Percentiles rank a stretch among this genome's conserved stretches.
Evolutionary conservation across 805 yeast species (phyloP).

Genomic region (Clavispora phyllophila): DNA sequence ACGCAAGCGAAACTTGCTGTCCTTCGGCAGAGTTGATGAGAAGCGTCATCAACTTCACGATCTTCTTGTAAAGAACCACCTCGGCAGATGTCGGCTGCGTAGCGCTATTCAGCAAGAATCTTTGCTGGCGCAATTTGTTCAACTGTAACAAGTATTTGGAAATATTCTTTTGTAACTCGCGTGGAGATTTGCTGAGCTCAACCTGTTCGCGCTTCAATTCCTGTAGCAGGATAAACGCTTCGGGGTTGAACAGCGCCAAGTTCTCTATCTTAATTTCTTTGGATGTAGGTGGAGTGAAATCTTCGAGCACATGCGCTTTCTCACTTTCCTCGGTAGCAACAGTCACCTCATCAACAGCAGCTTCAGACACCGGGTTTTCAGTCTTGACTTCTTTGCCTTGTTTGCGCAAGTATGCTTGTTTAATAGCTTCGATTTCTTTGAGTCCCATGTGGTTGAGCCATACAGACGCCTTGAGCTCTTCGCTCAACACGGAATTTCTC

Average conservation of each 20-base stretch:
- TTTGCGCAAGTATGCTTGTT: conserved; percentile 6
- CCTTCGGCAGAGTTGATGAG: conserved; percentile 28
- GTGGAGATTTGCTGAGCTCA: conserved; percentile 22
- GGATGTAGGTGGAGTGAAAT: background rate
- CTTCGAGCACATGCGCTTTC: background rate
- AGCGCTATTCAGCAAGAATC: conserved; percentile 27
- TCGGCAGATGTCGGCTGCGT: conserved; percentile 26
- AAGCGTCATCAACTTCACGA: conserved; percentile 26
- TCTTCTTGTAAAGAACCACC: conserved; percentile 24
- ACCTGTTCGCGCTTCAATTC: conserved; percentile 22
- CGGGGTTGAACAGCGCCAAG: conserved; percentile 34
- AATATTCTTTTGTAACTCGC: conserved; percentile 29
- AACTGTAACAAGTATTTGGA: conserved; percentile 28
- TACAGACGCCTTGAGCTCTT: conserved; percentile 25
- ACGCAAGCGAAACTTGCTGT: conserved; percentile 21
- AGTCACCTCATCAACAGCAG: conserved; percentile 4
- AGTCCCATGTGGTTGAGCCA: conserved; percentile 40
- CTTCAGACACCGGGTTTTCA: conserved; percentile 7
- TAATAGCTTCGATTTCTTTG: conserved; percentile 25
- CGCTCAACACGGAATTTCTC: conserved; percentile 29
- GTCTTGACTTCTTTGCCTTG: conserved; percentile 2
- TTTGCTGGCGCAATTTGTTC: conserved; percentile 37
- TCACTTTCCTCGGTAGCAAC: conserved; percentile 5
- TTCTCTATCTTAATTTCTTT: conserved; percentile 25
- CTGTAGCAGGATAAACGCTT: conserved; percentile 19